phyloP scores from a whole-genome alignment of 78 protist species.

The Polysphondylium violaceum region DNA sequence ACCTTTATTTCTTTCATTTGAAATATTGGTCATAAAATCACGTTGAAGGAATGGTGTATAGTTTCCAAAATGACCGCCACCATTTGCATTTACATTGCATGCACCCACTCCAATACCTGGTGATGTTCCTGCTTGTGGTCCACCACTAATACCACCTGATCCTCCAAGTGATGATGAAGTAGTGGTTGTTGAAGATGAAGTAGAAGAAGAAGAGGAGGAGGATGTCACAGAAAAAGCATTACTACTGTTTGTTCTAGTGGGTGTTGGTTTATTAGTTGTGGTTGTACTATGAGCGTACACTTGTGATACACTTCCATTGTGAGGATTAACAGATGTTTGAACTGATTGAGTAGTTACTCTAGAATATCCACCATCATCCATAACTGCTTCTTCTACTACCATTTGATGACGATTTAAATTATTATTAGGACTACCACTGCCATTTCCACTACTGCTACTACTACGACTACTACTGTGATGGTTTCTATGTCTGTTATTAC shows the following conservation, averaged over 20 bases:
- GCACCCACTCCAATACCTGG: not conserved
- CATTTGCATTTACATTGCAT: conserved; percentile 23
- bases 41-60: not conserved
- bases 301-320: no score
- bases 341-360: no score
- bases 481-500: no score
- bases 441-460: no score
- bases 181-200: not conserved
- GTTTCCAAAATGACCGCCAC: conserved; percentile 17
- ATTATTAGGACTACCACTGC: no score
- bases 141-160: conserved; percentile 10
- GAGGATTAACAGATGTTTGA: no score
- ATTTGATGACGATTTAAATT: no score
- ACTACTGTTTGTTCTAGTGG: not conserved
- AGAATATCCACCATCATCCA: no score
- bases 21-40: conserved; percentile 4
- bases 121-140: not conserved
- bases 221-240: not conserved
- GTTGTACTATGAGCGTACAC: no score
- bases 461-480: no score
- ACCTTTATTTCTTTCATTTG: not conserved
- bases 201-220: not conserved
- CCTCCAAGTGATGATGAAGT: not conserved
- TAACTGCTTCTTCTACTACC: no score
- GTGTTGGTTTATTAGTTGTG: not conserved